Base-by-base conservation (phyloP, 768 basidiomycete genomes). In the Suillus alpinus region DNA sequence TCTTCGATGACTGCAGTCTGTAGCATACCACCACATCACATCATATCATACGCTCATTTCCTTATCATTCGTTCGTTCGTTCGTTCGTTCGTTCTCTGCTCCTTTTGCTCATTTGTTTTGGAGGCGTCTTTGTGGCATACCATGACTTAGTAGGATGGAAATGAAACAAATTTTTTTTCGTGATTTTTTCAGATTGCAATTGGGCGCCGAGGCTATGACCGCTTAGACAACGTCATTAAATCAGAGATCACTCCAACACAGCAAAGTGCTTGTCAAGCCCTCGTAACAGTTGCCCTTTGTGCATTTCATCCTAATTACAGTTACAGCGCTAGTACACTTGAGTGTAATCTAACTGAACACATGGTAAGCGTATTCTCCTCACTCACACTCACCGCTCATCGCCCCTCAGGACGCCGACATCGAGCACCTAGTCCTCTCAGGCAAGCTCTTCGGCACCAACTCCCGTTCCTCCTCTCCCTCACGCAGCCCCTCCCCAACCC, bases 351-450 rank as follows among this genome's bases (percentile, higher is more conserved):
- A 5, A 53, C 20, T 23, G 26, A 26, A 49, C 16, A 18, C 2
- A 53, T 53, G 52, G 52, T 37, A 37, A 18, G 52, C 23, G 36
- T 8, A 16, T 2, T 18, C 9, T 13, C 26, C 9, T 12, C 26
- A 26, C 26, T 26, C 26, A 26, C 53, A 3, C 53, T 39, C 23
- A 55, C 26, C 53, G 6, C 53, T 39, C 23, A 55, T 55, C 3
- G 53, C 37, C 41, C 5, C 29, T n/a, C 37, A 76, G 75, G 66
- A 77, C 56, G 77, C 75, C 1, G 80, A 87, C 68, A 81, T 92
- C 56, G 90, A 92, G 69, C 83, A 86, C 56, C 79, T 89, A 34
- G 85, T 91, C 49, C 85, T 91, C 44, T 92, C 92, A 14, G 92
- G 92, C 43, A 84, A 85, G 65, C 81, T 93, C 41, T 92, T 92